Conservation (phyloP, 768 basidiomycete genomes). For the Leccinum uliginosum region DNA sequence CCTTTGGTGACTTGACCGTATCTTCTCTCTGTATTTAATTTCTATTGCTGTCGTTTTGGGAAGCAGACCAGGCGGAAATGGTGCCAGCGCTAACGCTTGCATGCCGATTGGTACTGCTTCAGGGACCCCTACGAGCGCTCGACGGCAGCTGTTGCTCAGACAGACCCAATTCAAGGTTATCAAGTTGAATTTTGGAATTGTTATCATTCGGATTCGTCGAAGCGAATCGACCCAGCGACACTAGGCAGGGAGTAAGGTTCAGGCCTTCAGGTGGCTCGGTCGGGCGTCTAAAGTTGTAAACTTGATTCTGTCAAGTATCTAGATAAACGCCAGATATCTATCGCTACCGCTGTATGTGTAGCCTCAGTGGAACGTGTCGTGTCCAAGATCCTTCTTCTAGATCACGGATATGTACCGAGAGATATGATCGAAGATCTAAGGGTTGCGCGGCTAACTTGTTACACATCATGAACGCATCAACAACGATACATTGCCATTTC, state of each 20-base stretch:
- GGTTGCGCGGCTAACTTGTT: not conserved
- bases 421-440: not conserved
- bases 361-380: not conserved
- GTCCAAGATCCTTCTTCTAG: not conserved
- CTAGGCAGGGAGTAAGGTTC: not conserved
- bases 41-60: not conserved
- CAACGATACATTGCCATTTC: not conserved
- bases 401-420: not conserved
- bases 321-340: not conserved
- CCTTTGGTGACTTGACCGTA: not conserved
- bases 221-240: not conserved
- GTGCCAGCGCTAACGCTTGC: not conserved
- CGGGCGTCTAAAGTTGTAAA: not conserved
- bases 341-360: not conserved
- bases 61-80: not conserved
- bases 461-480: conserved; percentile 2
- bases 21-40: not conserved
- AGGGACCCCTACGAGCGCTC: not conserved
- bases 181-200: not conserved
- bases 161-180: not conserved
- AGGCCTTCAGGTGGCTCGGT: not conserved
- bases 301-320: not conserved
- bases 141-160: not conserved
- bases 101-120: not conserved
- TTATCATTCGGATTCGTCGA: not conserved